A percentile compares a stretch with the other conserved stretches of the same genome.
Conservation (phyloP, 208 protist species). For the Acanthamoeba royreba region DNA sequence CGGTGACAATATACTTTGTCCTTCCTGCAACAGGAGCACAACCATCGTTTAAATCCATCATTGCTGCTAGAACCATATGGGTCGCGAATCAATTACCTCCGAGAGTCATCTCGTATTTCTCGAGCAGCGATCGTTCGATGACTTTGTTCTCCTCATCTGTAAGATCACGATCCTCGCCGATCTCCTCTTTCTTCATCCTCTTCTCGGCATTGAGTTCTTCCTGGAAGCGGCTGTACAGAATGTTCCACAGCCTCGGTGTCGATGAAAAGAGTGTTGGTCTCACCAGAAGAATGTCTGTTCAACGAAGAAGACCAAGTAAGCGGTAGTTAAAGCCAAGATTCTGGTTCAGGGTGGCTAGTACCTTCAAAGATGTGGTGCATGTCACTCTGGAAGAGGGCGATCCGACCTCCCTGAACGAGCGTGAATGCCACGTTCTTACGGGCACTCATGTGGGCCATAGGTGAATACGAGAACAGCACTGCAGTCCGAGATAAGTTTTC, state of each 20-base stretch:
- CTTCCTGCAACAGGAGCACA: not conserved
- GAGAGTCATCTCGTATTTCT: not conserved
- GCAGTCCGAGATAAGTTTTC: not conserved
- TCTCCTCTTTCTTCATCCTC: not conserved
- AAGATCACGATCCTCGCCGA: not conserved
- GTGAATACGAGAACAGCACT: slow-evolving; percentile 78
- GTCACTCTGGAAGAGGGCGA: slow-evolving; percentile 52
- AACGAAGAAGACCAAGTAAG: not conserved
- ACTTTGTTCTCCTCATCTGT: not conserved
- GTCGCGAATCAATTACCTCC: not conserved
- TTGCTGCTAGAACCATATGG: not conserved
- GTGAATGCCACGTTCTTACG: slow-evolving; percentile 38
- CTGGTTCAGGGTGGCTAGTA: not conserved
- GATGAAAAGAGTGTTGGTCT: slow-evolving; percentile 78
- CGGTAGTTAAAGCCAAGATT: not conserved
- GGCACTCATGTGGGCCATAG: slow-evolving; percentile 85
- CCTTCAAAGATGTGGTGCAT: slow-evolving; percentile 68
- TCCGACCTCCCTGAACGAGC: not conserved
- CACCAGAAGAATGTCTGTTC: slow-evolving; percentile 73
- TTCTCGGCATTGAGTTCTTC: not conserved
- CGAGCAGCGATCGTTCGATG: not conserved
- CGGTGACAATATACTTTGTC: slow-evolving; percentile 70
- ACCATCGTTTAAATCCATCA: not conserved
- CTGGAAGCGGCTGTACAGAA: slow-evolving; percentile 68
- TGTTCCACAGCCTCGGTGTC: slow-evolving; percentile 80